Evolutionary conservation across 1,139 yeast genomes (phyloP), one percentile per base, ranked within the genome.

Genomic region (Yamadazyma membranifaciens): DNA sequence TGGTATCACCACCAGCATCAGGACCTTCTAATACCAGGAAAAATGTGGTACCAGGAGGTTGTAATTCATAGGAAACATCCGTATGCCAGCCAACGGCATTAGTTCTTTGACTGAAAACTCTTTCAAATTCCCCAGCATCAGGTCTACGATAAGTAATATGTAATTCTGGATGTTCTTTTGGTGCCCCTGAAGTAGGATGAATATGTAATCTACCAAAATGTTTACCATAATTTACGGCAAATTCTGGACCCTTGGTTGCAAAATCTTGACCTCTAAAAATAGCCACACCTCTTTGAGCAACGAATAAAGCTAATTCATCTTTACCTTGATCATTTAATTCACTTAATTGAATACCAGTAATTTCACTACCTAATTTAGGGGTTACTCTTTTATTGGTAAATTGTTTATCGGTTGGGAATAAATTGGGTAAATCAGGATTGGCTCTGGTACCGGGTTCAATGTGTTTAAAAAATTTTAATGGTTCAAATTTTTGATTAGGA

Each of bases 141-240:
- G 79, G 75, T 49, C 80, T 65, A 49, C 81, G 68, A 59, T 75
- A 80, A 26, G 80, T 78, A 37, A 81, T 64, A 53, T 81, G 87
- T 48, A 83, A 69, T 51, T 81, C 81, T 3, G 81, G 76, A 47
- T 67, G 64, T 39, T 63, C 71, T 41, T 63, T 63, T 24, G 89
- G 89, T 9, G 83, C 75, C 6, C 86, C 85, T 9, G 86, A 78
- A 4, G 87, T 81, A 31, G 88, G 86, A 55, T 83, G 91, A 37
- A 79, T 70, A 60, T 83, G 89, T 42, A 83, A 67, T n/a, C 78
- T 78, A 12, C 88, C 89, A 60, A 76, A 83, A 59, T 80, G 75
- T 38, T 65, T 65, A 29, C 84, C 87, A 54, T 74, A 75, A 11
- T 74, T 67, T 34, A 67, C 73, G 35, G 73, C 74, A 46, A 70